Percentiles rank a stretch among this genome's conserved stretches.
These are phyloP conservation scores for Komagataella ulmi DNA, from an alignment of 805 yeast genomes.

Conservation along the genomic window DNA sequence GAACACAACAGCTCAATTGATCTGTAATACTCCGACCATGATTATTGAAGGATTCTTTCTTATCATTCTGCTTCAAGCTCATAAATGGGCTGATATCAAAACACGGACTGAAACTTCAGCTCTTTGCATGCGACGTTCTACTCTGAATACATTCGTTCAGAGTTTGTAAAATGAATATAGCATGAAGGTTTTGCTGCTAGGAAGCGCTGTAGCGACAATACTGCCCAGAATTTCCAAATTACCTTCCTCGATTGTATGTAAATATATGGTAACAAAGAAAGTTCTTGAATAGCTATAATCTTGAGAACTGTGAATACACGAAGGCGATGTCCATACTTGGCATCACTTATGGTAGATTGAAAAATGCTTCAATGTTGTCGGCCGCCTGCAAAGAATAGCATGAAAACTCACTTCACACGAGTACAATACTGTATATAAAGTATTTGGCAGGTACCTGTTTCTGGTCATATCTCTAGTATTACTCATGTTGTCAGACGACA, in stretches of 20 bases:
- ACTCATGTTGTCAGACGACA: too few species aligned
- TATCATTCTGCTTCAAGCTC: not conserved
- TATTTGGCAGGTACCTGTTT: too few species aligned
- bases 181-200: not conserved
- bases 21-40: not conserved
- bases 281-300: too few species aligned
- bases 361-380: too few species aligned
- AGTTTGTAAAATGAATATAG: not conserved
- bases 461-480: too few species aligned
- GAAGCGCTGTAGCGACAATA: not conserved
- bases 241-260: not conserved
- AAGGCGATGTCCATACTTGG: too few species aligned
- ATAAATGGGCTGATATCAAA: not conserved
- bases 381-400: too few species aligned
- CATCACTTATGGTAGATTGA: too few species aligned
- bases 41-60: not conserved
- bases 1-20: not conserved
- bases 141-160: not conserved
- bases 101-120: not conserved
- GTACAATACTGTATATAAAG: too few species aligned
- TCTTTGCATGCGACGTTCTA: not conserved
- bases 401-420: too few species aligned
- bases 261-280: too few species aligned
- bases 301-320: too few species aligned
- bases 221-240: not conserved